Percentiles rank a stretch among this genome's conserved stretches.
phyloP scores from a whole-genome alignment of 257 asterid genomes.

The Lithospermum erythrorhizon region DNA sequence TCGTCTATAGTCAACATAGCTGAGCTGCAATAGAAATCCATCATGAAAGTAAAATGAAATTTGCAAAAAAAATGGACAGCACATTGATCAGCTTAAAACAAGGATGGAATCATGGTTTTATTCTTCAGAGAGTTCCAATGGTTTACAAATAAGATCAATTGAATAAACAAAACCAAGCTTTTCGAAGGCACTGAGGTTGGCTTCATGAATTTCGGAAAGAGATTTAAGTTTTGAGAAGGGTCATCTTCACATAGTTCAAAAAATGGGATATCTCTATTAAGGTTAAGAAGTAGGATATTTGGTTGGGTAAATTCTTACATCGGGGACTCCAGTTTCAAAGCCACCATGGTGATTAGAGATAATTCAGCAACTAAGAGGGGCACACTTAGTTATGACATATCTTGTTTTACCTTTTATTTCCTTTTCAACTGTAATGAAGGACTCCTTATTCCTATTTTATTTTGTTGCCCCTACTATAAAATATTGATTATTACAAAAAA shows the following conservation, averaged over 20 bases:
- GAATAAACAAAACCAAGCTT: background rate
- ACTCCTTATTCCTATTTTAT: background rate
- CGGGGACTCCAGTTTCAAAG: background rate
- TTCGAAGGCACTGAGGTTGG: background rate
- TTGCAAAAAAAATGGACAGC: too few species aligned
- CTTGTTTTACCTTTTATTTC: background rate
- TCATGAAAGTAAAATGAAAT: background rate
- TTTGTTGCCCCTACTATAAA: background rate
- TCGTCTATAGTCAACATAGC: slow-evolving; percentile 52
- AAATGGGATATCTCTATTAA: too few species aligned
- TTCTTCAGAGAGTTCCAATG: background rate
- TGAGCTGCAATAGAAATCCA: slow-evolving; percentile 52
- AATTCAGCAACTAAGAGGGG: background rate
- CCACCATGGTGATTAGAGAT: background rate
- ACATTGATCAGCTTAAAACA: too few species aligned
- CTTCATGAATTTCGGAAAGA: background rate
- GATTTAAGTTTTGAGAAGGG: background rate
- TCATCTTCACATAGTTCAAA: too few species aligned
- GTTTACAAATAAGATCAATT: background rate
- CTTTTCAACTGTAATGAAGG: background rate
- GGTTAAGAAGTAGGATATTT: too few species aligned
- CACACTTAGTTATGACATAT: background rate
- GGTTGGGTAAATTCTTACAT: too few species aligned
- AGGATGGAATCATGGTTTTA: too few species aligned
- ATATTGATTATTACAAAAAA: background rate